Base-by-base conservation (phyloP, 1,284 basidiomycete species). In the Ganoderma lucidum region DNA sequence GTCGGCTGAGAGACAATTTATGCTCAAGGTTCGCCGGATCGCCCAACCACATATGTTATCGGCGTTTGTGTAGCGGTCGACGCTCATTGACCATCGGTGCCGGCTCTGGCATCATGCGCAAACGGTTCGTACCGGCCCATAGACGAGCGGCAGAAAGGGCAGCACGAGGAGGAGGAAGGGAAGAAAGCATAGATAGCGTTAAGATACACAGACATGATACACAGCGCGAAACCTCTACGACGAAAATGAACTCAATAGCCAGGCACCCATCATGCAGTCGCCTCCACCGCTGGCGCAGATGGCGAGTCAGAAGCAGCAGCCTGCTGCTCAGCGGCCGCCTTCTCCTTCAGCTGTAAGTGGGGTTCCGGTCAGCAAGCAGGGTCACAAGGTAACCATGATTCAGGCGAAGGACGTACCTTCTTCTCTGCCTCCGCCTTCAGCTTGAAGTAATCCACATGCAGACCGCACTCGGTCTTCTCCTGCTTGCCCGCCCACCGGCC, bases 381-480 rank as follows among this genome's bases (percentile, higher is more conserved):
- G 6, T 44, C 3, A 30, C 15, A 14, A 2, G n/a, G 23, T 17
- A 23, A 53, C 15, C 14, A 32, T 15, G 28, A 28, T 15, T 3
- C 15, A 2, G 28, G 17, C 14, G 6, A 39, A 23, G 35, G 8
- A 42, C 69, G 30, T 37, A 78, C 78, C 75, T 78, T 78, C 69
- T 76, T 69, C 74, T 76, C 84, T 1, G 85, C 86, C 64, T 86
- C 84, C 9, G 81, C 80, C 77, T 90, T 92, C 87, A 93, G 86
- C 71, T 82, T 81, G 77, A 91, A 95, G 78, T 93, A 96, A 77
- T 97, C 95, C 78, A 91, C 89, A 81, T 99, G 97, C 74, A 99
- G 81, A 3, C 97, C 97, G 80, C 97, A 99, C 81, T 99, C 97
- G 1, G 95, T 95, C 88, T 99, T 99, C 71, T 92, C 90, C 62